A percentile compares a stretch with the other conserved stretches of the same genome.
These are phyloP conservation scores for Yarrowia bubula DNA, from an alignment of 805 yeast genomes.

Conservation along the genomic window DNA sequence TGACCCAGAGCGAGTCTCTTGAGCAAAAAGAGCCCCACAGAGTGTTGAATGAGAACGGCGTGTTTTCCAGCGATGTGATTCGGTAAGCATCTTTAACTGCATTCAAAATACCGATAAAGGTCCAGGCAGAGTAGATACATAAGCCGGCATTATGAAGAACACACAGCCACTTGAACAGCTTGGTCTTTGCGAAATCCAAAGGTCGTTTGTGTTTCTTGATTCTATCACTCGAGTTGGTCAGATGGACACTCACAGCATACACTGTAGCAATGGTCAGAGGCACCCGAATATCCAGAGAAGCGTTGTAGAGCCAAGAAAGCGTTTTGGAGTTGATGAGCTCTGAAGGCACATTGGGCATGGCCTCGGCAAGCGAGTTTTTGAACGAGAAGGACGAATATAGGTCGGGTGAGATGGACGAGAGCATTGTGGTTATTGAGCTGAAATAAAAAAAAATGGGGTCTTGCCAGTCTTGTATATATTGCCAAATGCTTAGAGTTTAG, in stretches of 20 bases:
- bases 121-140: constrained; percentile 68
- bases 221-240: constrained; percentile 49
- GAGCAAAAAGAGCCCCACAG: constrained; percentile 68
- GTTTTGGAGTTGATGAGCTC: constrained; percentile 18
- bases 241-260: constrained; percentile 59
- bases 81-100: constrained; percentile 43
- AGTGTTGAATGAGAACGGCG: constrained; percentile 86
- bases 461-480: not conserved
- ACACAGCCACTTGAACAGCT: constrained; percentile 53
- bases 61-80: constrained; percentile 44
- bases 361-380: constrained; percentile 25
- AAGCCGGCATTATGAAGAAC: constrained; percentile 59
- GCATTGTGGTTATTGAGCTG: not conserved
- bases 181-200: constrained; percentile 46
- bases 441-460: not conserved
- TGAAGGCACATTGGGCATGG: constrained; percentile 9
- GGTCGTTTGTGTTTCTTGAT: constrained; percentile 50
- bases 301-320: constrained; percentile 31
- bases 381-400: constrained; percentile 19
- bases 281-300: constrained; percentile 48
- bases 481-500: not conserved
- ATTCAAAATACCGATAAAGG: constrained; percentile 61
- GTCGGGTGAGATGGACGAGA: constrained; percentile 12
- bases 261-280: constrained; percentile 58
- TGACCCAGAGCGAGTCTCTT: constrained; percentile 57